Base-by-base conservation (phyloP, 345 rosid species). In the Stellera chamaejasme region DNA sequence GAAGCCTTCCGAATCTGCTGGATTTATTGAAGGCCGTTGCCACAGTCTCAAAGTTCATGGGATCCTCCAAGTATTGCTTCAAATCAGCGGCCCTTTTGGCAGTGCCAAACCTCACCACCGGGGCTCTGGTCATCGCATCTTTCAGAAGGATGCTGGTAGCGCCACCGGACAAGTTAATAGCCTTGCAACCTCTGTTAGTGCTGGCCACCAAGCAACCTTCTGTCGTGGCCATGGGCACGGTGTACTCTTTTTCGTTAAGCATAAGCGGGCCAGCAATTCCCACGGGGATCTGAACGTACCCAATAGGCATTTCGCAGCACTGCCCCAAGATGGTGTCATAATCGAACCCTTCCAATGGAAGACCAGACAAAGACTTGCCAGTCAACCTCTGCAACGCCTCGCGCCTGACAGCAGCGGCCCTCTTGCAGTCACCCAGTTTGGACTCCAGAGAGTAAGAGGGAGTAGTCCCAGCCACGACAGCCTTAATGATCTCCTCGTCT, bases 271-370 rank as follows among this genome's bases (percentile, higher is more conserved):
- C 83, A 0, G 73, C 75, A 6, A 52, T 13, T 32, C 52, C 39
- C 45, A 48, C n/a, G 32, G 26, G 86, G 27, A 81, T 77, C 75
- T 81, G 86, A 9, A 81, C 73, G 27, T 71, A 81, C 15, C 82
- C 83, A 2, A 78, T 53, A 0, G 83, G 76, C 81, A 81, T 78
- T 71, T 81, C 87, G n/a, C 87, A 81, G 27, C 81, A 81, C 62
- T 78, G 83, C 1, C 83, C 79, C 43, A 81, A 60, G 1, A 81
- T 71, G 0, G 86, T 72, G 13, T 67, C 66, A 59, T 79, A 80
- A 59, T 80, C 75, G 10, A 80, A 80, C 8, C 76, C 80, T 1
- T 77, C 76, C 13, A 77, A 28, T 0, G 86, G 82, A 28, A 80
- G 27, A 6, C 82, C 82, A 3, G 64, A 44, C 50, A 80, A 2